Evolutionary conservation across 345 rosid genomes (phyloP).

Genomic region (Noccaea caerulescens): DNA sequence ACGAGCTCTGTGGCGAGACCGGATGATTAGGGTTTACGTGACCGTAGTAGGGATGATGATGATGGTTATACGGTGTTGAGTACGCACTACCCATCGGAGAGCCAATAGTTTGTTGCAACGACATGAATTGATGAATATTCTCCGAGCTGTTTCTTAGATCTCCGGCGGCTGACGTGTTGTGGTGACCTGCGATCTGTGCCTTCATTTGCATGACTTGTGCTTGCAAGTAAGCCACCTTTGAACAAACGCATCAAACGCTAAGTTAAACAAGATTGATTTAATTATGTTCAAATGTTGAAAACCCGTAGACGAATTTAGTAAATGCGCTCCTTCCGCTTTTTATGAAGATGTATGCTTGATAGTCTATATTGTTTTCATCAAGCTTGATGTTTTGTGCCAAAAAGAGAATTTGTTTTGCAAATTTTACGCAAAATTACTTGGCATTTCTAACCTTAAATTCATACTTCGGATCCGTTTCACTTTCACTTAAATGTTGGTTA

Average conservation of each 20-base stretch:
- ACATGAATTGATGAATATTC: constrained; percentile 14
- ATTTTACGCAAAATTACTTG: constrained; percentile 9
- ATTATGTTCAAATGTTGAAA: constrained; percentile 7
- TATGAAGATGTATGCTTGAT: background rate
- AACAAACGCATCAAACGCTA: constrained; percentile 15
- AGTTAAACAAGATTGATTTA: constrained; percentile 22
- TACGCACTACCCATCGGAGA: constrained; percentile 32
- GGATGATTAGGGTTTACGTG: constrained; percentile 51
- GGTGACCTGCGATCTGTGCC: constrained; percentile 63
- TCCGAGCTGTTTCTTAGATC: constrained; percentile 37
- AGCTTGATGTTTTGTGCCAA: constrained; percentile 7
- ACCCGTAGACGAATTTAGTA: background rate
- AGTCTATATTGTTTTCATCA: background rate
- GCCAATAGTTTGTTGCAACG: constrained; percentile 48
- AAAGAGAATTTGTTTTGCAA: background rate
- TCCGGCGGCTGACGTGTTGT: constrained; percentile 40
- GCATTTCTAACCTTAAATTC: constrained; percentile 11
- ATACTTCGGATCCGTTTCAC: no score
- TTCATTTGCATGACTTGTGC: constrained; percentile 88
- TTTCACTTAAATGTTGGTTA: no score
- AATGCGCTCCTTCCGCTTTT: background rate
- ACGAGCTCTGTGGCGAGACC: constrained; percentile 79
- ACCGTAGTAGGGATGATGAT: constrained; percentile 32
- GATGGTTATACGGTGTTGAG: constrained; percentile 36
- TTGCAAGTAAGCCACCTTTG: constrained; percentile 79